Base-by-base conservation (phyloP, 2,329 filamentous ascomycete species). In the Coleophoma cylindrospora region DNA sequence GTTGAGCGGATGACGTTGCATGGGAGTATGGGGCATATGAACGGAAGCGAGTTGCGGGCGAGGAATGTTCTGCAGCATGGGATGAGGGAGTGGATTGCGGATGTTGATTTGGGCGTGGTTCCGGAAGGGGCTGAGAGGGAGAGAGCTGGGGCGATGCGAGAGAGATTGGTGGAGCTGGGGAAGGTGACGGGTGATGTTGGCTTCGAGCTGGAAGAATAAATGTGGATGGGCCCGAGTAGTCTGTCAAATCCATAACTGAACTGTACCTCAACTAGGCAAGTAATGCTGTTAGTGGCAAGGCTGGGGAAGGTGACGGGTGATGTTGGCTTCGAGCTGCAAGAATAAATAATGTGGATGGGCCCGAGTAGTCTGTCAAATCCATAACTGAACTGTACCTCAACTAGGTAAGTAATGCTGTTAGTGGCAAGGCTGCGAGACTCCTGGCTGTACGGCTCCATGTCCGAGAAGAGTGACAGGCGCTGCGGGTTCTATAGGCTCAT, bases 51-150 rank as follows among this genome's bases (percentile, higher is more conserved):
- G 40, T 68, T 78, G 52, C 68, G 86, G 51, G 85, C 86, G 47
- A 75, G 84, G 55, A 89, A 89, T 66, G 86, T 90, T 55, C 66
- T 90, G 62, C 86, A 90, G 74, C 86, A 90, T 68, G 86, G 84
- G 4, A 74, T 89, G 19, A 84, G 84, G 4, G 72, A 69, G 40
- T 90, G 84, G 83, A 82, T 87, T 7, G 74, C 73, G 33, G 59
- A 70, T 21, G 79, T 80, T 54, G 75, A 84, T 61, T 80, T 89
- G 50, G 68, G 67, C 34, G 66, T 54, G 13, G 11, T 65, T 59
- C 7, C 74, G 70, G 55, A 67, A 4, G 56, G 50, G 13, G 45
- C 58, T 43, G 65, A 70, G 56, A 74, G 70, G 54, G 60, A 59
- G 59, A 70, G 75, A 56, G 85, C 86, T 1, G 76, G 81, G 64